Base-by-base conservation (phyloP, 352 stramenopile genomes). In the Phytophthora kernoviae region DNA sequence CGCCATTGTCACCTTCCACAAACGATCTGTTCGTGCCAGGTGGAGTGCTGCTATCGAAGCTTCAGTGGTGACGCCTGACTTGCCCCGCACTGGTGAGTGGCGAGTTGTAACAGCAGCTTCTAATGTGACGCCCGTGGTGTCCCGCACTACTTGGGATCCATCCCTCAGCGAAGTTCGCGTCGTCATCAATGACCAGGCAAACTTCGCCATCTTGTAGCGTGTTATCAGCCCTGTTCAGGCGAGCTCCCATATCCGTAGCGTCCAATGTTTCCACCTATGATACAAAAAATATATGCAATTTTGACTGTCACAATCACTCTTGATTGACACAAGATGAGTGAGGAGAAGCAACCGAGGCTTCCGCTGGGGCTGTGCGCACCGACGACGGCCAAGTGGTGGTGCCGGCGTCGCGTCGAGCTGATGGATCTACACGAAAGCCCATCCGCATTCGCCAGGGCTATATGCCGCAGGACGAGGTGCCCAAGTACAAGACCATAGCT, bases 361-460 rank as follows among this genome's bases (percentile, higher is more conserved):
- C 81, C 81, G 52, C 70, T 88, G 17, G 84, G 83, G 85, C 85
- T 2, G 79, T 91, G 36, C 76, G 75, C 40, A 86, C 71, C 8
- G 68, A 68, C 34, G 68, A 90, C 22, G 86, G 86, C 6, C 51
- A 82, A 1, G 81, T 92, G 15, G 69, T 91, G 42, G 79, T 95
- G 41, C 82, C 84, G 11, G 71, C 73, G 48, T 88, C 73, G 20
- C 62, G 54, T 20, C 80, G 86, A 20, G 75, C 87, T 3, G 83
- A 96, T 65, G 87, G 87, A 1, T 90, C 84, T 0, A 73, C 82
- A 49, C 82, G 87, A 45, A 93, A 93, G 59, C 48, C 82, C 22
- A 90, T 96, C 46, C 82, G 84, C 53, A 89, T 96, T 58, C 87
- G 87, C 27, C 62, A 88, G 63, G 84, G 84, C 50, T 93, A 92